Evolutionary conservation across 2,329 filamentous ascomycete species (phyloP).

Genomic region (Pseudodiploospora longispora): DNA sequence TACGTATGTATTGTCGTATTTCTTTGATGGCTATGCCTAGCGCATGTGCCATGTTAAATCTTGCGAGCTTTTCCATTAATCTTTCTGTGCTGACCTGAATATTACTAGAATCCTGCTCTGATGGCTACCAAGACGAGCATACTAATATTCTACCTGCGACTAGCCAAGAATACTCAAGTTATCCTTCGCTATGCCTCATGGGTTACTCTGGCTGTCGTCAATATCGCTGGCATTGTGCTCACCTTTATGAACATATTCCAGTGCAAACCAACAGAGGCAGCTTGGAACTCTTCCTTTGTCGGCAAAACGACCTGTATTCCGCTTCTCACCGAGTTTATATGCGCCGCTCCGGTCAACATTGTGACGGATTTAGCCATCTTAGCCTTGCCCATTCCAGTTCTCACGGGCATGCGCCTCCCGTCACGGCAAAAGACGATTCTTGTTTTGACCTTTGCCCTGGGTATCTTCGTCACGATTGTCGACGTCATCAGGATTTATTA

Average conservation of each 20-base stretch:
- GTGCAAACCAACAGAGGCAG: slow-evolving; percentile 65
- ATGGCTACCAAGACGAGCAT: slow-evolving; percentile 94
- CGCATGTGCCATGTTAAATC: too few relatives aligned
- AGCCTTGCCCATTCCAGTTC: slow-evolving; percentile 77
- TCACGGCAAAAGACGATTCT: slow-evolving; percentile 81
- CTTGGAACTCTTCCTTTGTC: slow-evolving; percentile 42
- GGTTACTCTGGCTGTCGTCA: slow-evolving; percentile 67
- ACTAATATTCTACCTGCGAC: slow-evolving; percentile 77
- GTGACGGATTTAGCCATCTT: slow-evolving; percentile 84
- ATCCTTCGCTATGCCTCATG: slow-evolving; percentile 79
- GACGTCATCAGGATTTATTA: slow-evolving; percentile 88
- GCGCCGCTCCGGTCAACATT: slow-evolving; percentile 83
- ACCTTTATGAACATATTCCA: slow-evolving; percentile 85
- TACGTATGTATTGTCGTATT: slow-evolving; percentile 36
- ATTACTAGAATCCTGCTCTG: slow-evolving; percentile 68
- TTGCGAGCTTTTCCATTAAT: slow-evolving; percentile 1
- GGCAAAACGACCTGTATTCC: slow-evolving; percentile 42
- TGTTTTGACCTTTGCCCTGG: slow-evolving; percentile 76
- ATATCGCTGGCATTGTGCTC: slow-evolving; percentile 66
- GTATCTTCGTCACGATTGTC: slow-evolving; percentile 79
- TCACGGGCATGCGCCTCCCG: slow-evolving; percentile 79
- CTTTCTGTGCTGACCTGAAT: not conserved
- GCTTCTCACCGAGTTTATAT: slow-evolving; percentile 55
- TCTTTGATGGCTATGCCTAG: too few relatives aligned
- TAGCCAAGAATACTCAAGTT: slow-evolving; percentile 69